Evolutionary conservation across 2,329 filamentous ascomycete genomes (phyloP), one percentile per base, ranked within the genome.

Genomic region (Monosporascus sp.): DNA sequence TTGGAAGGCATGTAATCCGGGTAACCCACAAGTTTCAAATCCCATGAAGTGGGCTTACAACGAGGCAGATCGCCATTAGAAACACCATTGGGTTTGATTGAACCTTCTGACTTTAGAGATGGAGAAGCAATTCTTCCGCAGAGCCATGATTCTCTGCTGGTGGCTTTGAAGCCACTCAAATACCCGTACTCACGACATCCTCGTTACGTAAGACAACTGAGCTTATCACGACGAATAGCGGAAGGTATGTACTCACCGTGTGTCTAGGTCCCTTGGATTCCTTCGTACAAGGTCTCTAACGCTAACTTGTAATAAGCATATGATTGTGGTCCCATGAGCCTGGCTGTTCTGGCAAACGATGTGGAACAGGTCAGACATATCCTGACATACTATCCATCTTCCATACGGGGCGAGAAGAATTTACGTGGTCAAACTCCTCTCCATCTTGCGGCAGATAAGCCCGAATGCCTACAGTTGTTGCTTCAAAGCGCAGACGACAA

Each of bases 291-390:
- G 17, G 4, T 20, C 40, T 24, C 40, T 24, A 7, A 43, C 19
- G 20, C 40, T 19, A 6, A 9, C 9, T 3, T 41, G 17, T 11
- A 46, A 22, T 14, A 26, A 46, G 43, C 43, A 46, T 27, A 8
- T 46, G 16, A 46, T 46, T 46, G 43, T 27, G 43, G 43, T 17
- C 43, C 43, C 11, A 1, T 46, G 3, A 46, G 11, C 26, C 14
- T 46, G 17, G 43, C 43, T 14, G 11, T 46, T 27, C 9, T 46
- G 26, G 43, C 43, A 46, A n/a, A 46, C 7, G 43, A 46, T 20
- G n/a, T 31, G 24, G 24, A 26, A 14, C 22, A n/a, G 24, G 22
- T 27, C 5, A 46, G 16, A 27, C 22, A 31, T n/a, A 46, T 46
- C n/a, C 22, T 46, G n/a, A 11, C 11, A 31, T 6, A 27, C 24